Conservation (phyloP, 148 eudicot species). For the Vaccinium vitisidaea region DNA sequence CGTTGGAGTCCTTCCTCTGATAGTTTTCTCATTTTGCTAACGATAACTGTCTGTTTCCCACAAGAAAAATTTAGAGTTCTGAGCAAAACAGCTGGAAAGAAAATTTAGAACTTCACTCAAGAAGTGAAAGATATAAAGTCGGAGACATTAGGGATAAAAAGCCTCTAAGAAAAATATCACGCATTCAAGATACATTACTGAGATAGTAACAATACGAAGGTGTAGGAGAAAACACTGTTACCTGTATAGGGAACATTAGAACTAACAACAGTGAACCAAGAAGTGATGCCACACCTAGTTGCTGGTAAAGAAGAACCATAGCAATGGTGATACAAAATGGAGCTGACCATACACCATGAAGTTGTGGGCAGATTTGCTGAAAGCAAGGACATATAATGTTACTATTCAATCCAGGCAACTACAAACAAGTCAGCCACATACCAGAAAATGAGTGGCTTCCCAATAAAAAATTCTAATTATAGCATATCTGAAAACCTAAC, state of each 20-base stretch:
- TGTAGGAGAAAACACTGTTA: slow-evolving; percentile 14
- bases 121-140: neutral
- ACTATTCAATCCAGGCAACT: slow-evolving; percentile 5
- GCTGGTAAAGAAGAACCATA: slow-evolving; percentile 60
- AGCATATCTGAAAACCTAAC: neutral
- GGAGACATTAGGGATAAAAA: neutral
- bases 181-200: neutral
- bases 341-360: slow-evolving; percentile 64
- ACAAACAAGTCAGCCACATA: neutral
- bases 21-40: slow-evolving; percentile 45
- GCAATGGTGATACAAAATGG: slow-evolving; percentile 59
- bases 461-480: neutral
- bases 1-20: slow-evolving; percentile 55
- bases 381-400: slow-evolving; percentile 1
- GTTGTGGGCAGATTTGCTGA: slow-evolving; percentile 68
- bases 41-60: slow-evolving; percentile 41
- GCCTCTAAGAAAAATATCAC: neutral
- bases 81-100: neutral
- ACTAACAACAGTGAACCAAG: slow-evolving; percentile 50
- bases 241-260: slow-evolving; percentile 66
- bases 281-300: slow-evolving; percentile 58
- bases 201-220: neutral
- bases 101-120: neutral
- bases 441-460: neutral
- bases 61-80: neutral